phyloP scores from a whole-genome alignment of 1,139 yeast genomes.

The Pichia sp. region DNA sequence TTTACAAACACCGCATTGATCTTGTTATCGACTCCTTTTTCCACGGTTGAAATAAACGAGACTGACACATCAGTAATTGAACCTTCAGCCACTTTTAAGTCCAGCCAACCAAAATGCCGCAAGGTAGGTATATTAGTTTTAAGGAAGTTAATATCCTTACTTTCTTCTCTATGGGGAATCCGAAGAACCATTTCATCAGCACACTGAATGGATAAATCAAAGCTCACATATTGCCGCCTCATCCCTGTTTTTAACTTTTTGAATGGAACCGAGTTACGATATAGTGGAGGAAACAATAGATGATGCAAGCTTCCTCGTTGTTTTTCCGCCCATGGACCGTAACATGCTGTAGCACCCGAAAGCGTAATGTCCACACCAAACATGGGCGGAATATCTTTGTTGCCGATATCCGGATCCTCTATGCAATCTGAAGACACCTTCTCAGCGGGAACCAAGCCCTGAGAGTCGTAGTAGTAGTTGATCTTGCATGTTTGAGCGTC shows the following conservation, averaged over 20 bases:
- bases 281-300: conserved; percentile 63
- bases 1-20: conserved; percentile 46
- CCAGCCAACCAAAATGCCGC: conserved; percentile 93
- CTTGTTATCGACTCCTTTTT: conserved; percentile 56
- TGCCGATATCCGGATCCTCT: conserved; percentile 47
- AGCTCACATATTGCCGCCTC: conserved; percentile 51
- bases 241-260: conserved; percentile 43
- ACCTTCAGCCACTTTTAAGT: conserved; percentile 54
- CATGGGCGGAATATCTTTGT: conserved; percentile 56
- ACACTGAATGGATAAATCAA: conserved; percentile 49
- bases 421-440: conserved; percentile 13
- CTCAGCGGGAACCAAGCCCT: conserved; percentile 54
- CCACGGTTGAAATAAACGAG: conserved; percentile 48
- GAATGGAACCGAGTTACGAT: conserved; percentile 53
- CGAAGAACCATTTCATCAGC: conserved; percentile 68
- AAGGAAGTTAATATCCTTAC: conserved; percentile 50
- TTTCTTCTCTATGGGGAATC: conserved; percentile 77
- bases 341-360: conserved; percentile 63
- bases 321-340: conserved; percentile 96
- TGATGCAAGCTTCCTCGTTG: conserved; percentile 66
- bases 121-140: conserved; percentile 12
- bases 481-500: conserved; percentile 56
- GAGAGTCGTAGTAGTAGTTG: conserved; percentile 63
- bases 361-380: conserved; percentile 61
- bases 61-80: conserved; percentile 47